Evolutionary conservation across 192 early-diverging fungal species (phyloP), one percentile per base, ranked within the genome.

Genomic region (Coemansia sp.): DNA sequence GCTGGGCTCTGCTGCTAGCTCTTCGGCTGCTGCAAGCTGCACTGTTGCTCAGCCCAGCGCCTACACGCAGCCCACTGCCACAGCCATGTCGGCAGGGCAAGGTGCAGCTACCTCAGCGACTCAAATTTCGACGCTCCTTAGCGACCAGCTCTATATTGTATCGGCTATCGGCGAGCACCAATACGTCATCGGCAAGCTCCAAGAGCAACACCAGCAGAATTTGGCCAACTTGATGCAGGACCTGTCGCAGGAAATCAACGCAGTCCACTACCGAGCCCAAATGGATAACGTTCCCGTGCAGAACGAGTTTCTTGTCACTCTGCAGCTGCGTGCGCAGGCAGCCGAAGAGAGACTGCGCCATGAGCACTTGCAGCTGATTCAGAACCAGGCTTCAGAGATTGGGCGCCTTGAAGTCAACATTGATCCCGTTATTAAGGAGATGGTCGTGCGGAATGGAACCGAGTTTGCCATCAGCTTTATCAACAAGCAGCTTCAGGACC

Each of bases 371-470:
- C 76, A 74, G 67, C 37, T 58, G 0, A 34, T 54, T 6, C 66
- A 80, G 43, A 41, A 52, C 21, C 71, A 74, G 18, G 58, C 67
- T 7, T 35, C 59, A 9, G 60, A 74, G 39, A 69, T 80, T 26
- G 63, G 60, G 0, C 76, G 62, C 29, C 63, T 80, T 18, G 76
- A 80, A 39, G 48, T 63, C 43, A 62, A 62, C 24, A 44, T 70
- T 8, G 76, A 80, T 33, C 76, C 76, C 0, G 70, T 80, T 2
- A 74, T 80, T 39, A 62, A 60, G 42, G 71, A 74, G 21, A 80
- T 74, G 5, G 43, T 80, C 34, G 12, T 72, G 40, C 71, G 57
- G 27, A 61, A 53, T 17, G 76, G 76, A 8, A 24, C 72, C 2
- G 67, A 56, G 2, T 70, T 50, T 38, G 76, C 76, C 8, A 53